Conservation (phyloP, 2,329 filamentous ascomycete species). For the Sarocladiaceae sp. region DNA sequence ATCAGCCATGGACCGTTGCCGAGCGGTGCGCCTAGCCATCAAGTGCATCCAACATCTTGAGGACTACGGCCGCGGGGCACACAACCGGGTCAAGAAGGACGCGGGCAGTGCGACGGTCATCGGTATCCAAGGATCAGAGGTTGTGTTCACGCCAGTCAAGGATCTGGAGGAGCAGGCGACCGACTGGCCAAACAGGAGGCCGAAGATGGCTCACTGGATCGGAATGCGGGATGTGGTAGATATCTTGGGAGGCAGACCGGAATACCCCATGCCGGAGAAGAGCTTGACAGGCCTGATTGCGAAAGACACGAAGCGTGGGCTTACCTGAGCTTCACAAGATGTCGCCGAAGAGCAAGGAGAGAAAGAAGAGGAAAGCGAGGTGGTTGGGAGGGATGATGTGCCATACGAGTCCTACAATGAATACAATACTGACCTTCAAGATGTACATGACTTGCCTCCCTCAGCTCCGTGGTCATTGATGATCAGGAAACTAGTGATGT, state of each 20-base stretch:
- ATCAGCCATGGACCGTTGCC: slow-evolving; percentile 91
- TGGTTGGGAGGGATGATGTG: too few relatives aligned
- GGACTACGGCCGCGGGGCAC: slow-evolving; percentile 59
- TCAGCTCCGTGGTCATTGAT: too few relatives aligned
- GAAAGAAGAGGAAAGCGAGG: too few relatives aligned
- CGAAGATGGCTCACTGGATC: slow-evolving; percentile 81
- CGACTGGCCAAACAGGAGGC: slow-evolving; percentile 86
- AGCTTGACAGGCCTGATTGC: slow-evolving; percentile 46
- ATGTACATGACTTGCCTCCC: too few relatives aligned
- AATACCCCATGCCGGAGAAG: slow-evolving; percentile 42
- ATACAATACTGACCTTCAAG: too few relatives aligned
- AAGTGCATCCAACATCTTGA: slow-evolving; percentile 93
- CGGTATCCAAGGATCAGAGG: slow-evolving; percentile 82
- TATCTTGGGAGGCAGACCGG: slow-evolving; percentile 68
- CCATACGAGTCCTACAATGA: too few relatives aligned
- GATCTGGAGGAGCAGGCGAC: slow-evolving; percentile 78
- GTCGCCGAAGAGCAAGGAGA: too few relatives aligned
- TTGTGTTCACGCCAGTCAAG: slow-evolving; percentile 80
- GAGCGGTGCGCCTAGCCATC: slow-evolving; percentile 85
- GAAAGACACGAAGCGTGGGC: slow-evolving; percentile 56
- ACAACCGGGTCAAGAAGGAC: slow-evolving; percentile 65
- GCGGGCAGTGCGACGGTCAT: slow-evolving; percentile 74
- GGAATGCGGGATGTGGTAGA: slow-evolving; percentile 75
- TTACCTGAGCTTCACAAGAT: slow-evolving; percentile 11
- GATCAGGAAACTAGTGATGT: too few relatives aligned